A percentile compares a stretch with the other conserved stretches of the same genome.
These are phyloP conservation scores for Fusarium sp. DNA, from an alignment of 2,329 filamentous ascomycete species.

Conservation along the genomic window DNA sequence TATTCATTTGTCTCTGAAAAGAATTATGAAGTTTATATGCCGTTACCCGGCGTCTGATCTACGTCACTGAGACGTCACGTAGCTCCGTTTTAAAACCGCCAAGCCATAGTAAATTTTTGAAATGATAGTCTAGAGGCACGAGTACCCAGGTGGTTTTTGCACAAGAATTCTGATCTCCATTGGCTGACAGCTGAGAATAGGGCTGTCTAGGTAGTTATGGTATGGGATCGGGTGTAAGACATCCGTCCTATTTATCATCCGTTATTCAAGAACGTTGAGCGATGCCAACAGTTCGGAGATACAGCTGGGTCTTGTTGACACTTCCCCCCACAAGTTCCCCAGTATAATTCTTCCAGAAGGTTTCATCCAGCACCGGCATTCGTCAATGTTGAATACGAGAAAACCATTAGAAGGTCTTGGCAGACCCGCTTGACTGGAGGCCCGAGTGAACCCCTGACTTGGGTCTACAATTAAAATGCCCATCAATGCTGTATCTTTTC, in stretches of 20 bases:
- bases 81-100: background rate
- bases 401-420: background rate
- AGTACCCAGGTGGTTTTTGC: background rate
- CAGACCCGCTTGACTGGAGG: background rate
- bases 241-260: too few species aligned
- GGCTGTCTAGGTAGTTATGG: background rate
- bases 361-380: background rate
- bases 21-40: background rate
- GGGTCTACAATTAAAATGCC: background rate
- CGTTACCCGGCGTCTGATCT: background rate
- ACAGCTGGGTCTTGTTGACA: background rate
- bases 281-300: too few species aligned
- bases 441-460: background rate
- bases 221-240: too few species aligned
- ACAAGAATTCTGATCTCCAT: fast-evolving
- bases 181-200: background rate
- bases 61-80: background rate
- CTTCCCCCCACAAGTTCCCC: background rate
- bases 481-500: background rate
- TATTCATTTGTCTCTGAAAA: too few species aligned
- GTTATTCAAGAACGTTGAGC: too few species aligned
- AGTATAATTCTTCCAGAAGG: background rate
- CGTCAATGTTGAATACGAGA: constrained; percentile 1
- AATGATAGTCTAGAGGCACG: background rate
- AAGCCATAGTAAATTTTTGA: background rate